Base-by-base conservation (phyloP, 225 moss, liverwort and hornwort species). In the Pseudisothecium myosuroides region DNA sequence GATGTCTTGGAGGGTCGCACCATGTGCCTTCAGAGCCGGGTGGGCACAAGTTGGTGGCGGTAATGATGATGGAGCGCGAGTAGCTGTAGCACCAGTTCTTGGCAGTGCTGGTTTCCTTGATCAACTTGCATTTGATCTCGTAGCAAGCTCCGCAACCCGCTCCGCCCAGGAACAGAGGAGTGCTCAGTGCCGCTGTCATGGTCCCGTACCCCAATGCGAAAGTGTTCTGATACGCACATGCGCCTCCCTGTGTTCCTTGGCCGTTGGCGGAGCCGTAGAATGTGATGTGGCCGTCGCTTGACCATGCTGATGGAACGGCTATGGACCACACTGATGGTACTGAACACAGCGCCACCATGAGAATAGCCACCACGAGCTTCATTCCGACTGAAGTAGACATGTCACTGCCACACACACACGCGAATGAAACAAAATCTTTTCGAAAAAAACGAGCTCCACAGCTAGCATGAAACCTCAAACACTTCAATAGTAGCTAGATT, bases 51-150 rank as follows among this genome's bases (percentile, higher is more conserved):
- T 90, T 92, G 21, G 90, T 92, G 37, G 88, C 92, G 19, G 90
- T 92, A 67, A 92, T 14, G 73, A 86, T 45, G 17, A 92, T 88
- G 66, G 92, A 86, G 26, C 43, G 58, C 0, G 88, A 13, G 61
- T 86, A 92, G 31, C 92, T 92, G 83, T 81, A 83, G 60, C 86
- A 90, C 88, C 90, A 90, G 86, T 92, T 92, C 66, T 90, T 90
- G 4, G 52, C 31, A 5, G 61, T 15, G 12, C 0, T 64, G 6
- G 90, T 52, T 80, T 79, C 90, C 60, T 22, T 5, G 37, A 92
- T 64, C 12, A 3, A 2, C 49, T 86, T 92, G 86, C 92, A 92
- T 12, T 86, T 86, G 45, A 92, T 12, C 88, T 92, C 86, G 45
- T 66, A 92, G 83, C 90, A 92, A 20, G 83, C 90, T 10, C 92